Percentiles rank a stretch among this genome's conserved stretches.
phyloP scores from a whole-genome alignment of 805 yeast genomes.

The Cyberlindnera maclurae region DNA sequence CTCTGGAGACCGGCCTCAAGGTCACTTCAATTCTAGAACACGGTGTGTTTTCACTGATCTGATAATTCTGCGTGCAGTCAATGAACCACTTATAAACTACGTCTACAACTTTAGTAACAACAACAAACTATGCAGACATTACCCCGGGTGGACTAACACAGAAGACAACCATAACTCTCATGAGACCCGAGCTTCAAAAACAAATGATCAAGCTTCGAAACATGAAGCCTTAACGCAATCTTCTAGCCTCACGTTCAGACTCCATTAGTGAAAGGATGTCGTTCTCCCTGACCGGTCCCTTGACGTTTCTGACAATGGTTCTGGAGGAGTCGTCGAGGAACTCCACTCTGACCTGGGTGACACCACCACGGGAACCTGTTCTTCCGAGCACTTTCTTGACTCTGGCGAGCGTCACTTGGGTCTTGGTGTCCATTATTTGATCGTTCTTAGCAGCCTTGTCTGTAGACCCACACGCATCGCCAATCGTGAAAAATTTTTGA shows the following conservation, averaged over 20 bases:
- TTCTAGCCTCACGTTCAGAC: conserved; percentile 99
- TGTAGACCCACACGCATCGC: neutral
- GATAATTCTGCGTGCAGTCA: too few relatives aligned
- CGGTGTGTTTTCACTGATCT: too few relatives aligned
- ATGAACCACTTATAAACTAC: too few relatives aligned
- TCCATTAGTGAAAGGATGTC: conserved; percentile 99
- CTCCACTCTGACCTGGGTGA: conserved; percentile 96
- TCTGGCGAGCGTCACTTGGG: conserved; percentile 95
- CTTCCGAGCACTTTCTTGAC: conserved; percentile 99
- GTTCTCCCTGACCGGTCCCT: conserved; percentile 96
- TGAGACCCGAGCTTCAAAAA: neutral
- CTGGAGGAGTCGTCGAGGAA: conserved; percentile 92
- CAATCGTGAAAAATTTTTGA: too few relatives aligned
- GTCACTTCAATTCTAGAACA: too few relatives aligned
- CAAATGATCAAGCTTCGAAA: too few relatives aligned
- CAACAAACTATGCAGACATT: too few relatives aligned
- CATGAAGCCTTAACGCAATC: conserved; percentile 87
- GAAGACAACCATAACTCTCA: too few relatives aligned
- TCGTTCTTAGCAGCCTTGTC: neutral
- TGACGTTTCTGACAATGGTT: conserved; percentile 95
- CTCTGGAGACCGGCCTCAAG: too few relatives aligned
- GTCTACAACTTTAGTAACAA: too few relatives aligned
- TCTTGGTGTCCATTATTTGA: conserved; percentile 21
- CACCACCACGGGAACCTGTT: conserved; percentile 99
- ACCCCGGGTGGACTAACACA: too few relatives aligned